phyloP scores from a whole-genome alignment of 2,329 filamentous ascomycete genomes.

The Chrysoporthe cubensis region DNA sequence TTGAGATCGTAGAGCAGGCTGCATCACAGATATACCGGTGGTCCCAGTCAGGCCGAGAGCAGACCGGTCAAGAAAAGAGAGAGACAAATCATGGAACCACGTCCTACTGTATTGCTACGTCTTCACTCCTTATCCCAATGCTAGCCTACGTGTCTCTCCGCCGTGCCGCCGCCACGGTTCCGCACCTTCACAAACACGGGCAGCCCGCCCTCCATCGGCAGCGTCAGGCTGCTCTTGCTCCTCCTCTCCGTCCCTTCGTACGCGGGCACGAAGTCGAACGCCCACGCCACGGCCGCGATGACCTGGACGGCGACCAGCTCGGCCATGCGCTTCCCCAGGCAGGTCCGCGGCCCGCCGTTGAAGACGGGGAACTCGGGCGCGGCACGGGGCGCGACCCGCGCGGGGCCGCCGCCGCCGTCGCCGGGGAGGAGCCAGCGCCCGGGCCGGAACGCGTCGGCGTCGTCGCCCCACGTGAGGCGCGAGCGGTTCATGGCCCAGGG shows the following conservation, averaged over 20 bases:
- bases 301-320: constrained; percentile 62
- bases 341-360: constrained; percentile 64
- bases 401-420: constrained; percentile 2
- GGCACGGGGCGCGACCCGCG: constrained; percentile 34
- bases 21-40: not conserved
- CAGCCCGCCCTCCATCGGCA: constrained; percentile 66
- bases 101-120: not conserved
- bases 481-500: constrained; percentile 68
- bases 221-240: constrained; percentile 64
- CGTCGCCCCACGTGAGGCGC: constrained; percentile 56
- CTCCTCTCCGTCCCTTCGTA: constrained; percentile 50
- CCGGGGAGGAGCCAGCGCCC: constrained; percentile 55
- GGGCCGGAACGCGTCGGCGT: constrained; percentile 60
- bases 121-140: no score
- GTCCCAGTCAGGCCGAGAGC: no score
- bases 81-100: no score
- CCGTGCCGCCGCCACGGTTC: constrained; percentile 7
- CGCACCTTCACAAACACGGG: constrained; percentile 47
- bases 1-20: not conserved
- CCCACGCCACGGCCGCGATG: constrained; percentile 51
- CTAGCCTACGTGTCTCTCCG: not conserved
- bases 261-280: constrained; percentile 55
- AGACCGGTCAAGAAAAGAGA: no score
- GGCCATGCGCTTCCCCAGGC: constrained; percentile 68
- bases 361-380: constrained; percentile 66